These are phyloP conservation scores for Neofusicoccum kwambonambiense DNA, from an alignment of 2,329 filamentous ascomycete genomes.

Conservation along the genomic window DNA sequence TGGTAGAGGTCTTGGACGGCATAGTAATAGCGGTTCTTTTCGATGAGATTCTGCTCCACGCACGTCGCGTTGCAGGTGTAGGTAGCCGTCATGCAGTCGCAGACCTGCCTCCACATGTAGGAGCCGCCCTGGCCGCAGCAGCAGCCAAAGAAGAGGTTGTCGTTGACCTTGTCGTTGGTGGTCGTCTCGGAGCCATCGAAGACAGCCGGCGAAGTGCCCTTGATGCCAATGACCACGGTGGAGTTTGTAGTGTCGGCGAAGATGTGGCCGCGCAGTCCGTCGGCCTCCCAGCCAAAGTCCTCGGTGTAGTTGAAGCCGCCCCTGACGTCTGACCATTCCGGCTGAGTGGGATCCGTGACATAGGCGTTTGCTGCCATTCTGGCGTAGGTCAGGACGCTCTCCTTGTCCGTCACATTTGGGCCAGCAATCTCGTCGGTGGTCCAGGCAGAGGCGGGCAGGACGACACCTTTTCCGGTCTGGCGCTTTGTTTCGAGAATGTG, in stretches of 20 bases:
- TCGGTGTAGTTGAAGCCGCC: constrained; percentile 78
- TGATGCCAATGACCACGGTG: constrained; percentile 87
- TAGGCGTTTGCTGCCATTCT: constrained; percentile 91
- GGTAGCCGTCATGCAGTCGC: constrained; percentile 83
- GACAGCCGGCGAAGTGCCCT: constrained; percentile 80
- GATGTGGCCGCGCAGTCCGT: constrained; percentile 88
- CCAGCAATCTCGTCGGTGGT: constrained; percentile 73
- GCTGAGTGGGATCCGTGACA: constrained; percentile 66
- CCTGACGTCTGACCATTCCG: constrained; percentile 72
- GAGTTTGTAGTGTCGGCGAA: constrained; percentile 83
- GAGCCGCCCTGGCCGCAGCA: constrained; percentile 94
- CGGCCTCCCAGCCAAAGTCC: constrained; percentile 89
- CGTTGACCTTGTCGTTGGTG: constrained; percentile 95
- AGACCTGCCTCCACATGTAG: constrained; percentile 87
- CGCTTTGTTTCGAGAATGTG: constrained; percentile 73
- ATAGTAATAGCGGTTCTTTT: constrained; percentile 89
- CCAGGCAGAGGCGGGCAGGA: constrained; percentile 69
- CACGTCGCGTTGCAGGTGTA: constrained; percentile 94
- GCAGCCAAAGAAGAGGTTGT: constrained; percentile 97
- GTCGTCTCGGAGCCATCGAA: constrained; percentile 98
- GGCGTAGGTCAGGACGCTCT: constrained; percentile 79
- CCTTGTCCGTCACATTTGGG: constrained; percentile 81
- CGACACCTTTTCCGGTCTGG: constrained; percentile 64
- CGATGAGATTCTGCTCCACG: constrained; percentile 68
- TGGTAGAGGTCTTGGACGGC: constrained; percentile 86